phyloP scores from a whole-genome alignment of 805 yeast genomes.

The Saccharomycopsis fermentans region DNA sequence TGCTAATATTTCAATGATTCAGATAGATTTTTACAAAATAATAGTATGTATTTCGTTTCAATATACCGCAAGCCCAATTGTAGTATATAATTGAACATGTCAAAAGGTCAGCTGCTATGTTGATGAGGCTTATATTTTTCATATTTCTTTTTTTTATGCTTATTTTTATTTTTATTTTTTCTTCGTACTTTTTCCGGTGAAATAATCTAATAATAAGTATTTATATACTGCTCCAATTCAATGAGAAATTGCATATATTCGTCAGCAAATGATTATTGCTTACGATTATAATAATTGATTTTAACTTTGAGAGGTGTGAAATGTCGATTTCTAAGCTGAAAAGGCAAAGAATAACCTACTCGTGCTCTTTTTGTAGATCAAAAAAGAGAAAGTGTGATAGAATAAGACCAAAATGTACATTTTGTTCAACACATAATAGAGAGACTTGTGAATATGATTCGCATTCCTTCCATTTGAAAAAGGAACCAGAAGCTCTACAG shows the following conservation, averaged over 20 bases:
- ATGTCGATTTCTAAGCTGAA: neutral
- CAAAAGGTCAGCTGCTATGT: too few species aligned
- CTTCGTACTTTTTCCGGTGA: too few species aligned
- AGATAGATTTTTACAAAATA: neutral
- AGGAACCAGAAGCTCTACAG: neutral
- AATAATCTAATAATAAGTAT: too few species aligned
- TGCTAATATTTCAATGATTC: neutral
- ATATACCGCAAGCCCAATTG: neutral
- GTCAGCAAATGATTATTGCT: too few species aligned
- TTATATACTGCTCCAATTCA: too few species aligned
- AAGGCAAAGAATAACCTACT: slow-evolving; percentile 5
- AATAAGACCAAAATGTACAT: slow-evolving; percentile 11
- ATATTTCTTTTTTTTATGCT: too few species aligned
- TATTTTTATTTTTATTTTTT: too few species aligned
- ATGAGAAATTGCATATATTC: too few species aligned
- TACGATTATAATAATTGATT: too few species aligned
- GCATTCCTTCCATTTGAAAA: neutral
- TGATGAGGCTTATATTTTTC: too few species aligned
- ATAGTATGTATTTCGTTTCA: neutral
- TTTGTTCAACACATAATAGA: slow-evolving; percentile 7
- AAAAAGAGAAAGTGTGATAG: slow-evolving; percentile 15
- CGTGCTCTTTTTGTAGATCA: slow-evolving; percentile 12
- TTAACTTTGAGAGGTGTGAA: neutral
- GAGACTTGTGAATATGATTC: slow-evolving; percentile 6
- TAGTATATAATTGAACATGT: too few species aligned